phyloP scores from a whole-genome alignment of 1,284 basidiomycete species.

The Fomitiporia mediterranea region DNA sequence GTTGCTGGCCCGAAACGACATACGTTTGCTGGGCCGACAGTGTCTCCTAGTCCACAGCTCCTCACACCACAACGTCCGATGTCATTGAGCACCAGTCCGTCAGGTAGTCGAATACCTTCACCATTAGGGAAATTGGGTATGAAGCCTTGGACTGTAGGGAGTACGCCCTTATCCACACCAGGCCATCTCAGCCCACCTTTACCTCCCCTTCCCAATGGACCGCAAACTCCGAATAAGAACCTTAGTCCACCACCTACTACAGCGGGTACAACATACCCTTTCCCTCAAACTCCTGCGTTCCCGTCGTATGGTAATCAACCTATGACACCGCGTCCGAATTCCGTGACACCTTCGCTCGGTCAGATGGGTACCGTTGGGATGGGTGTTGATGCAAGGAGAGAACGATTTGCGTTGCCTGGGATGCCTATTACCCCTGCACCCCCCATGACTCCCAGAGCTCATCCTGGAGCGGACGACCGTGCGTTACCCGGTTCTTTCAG shows the following conservation, averaged over 20 bases:
- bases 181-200: constrained; percentile 22
- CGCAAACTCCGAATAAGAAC: constrained; percentile 3
- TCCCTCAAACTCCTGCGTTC: constrained; percentile 57
- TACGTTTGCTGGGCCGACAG: constrained; percentile 37
- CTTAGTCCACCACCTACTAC: constrained; percentile 21
- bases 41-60: constrained; percentile 16
- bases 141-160: constrained; percentile 38
- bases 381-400: constrained; percentile 60
- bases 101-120: constrained; percentile 31
- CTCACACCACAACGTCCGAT: constrained; percentile 5
- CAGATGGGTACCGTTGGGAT: constrained; percentile 45
- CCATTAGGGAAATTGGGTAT: constrained; percentile 26
- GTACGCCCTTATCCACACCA: constrained; percentile 5
- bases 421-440: constrained; percentile 55
- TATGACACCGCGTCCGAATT: constrained; percentile 45
- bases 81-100: constrained; percentile 27
- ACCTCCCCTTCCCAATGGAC: constrained; percentile 29
- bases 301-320: constrained; percentile 55
- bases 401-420: constrained; percentile 34
- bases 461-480: constrained; percentile 36
- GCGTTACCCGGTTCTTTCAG: constrained; percentile 18
- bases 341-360: constrained; percentile 49
- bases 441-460: constrained; percentile 55
- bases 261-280: constrained; percentile 13
- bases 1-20: constrained; percentile 53